Conservation (phyloP, 1,139 yeast genomes). For the Meyerozyma guilliermondii region DNA sequence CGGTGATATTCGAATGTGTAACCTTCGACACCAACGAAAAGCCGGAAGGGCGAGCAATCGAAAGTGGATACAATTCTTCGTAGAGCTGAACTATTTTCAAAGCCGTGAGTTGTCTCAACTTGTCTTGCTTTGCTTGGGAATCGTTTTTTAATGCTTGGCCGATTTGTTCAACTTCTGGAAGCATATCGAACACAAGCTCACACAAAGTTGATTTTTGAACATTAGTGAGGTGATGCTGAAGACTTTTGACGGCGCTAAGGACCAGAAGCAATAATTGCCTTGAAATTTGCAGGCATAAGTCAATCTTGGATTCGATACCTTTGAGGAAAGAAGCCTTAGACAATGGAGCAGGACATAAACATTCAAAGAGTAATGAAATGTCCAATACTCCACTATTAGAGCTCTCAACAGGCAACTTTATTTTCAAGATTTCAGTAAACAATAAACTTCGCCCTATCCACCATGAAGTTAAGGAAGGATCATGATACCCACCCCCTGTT, state of each 20-base stretch:
- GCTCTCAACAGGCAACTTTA: slow-evolving; percentile 42
- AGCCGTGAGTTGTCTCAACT: slow-evolving; percentile 16
- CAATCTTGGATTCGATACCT: slow-evolving; percentile 50
- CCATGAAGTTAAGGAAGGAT: slow-evolving; percentile 70
- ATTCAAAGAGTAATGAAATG: slow-evolving; percentile 36
- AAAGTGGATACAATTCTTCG: slow-evolving; percentile 17
- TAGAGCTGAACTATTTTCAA: slow-evolving; percentile 20
- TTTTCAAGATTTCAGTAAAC: slow-evolving; percentile 50
- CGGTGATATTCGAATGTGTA: not conserved
- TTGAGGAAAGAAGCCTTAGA: slow-evolving; percentile 54
- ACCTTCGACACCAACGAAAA: not conserved
- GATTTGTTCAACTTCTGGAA: slow-evolving; percentile 7
- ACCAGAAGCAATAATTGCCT: slow-evolving; percentile 54
- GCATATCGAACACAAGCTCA: slow-evolving; percentile 23
- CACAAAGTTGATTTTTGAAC: slow-evolving; percentile 18
- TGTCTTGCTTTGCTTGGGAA: slow-evolving; percentile 7
- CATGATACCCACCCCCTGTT: slow-evolving; percentile 56
- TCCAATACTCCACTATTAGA: slow-evolving; percentile 13
- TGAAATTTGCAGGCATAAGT: slow-evolving; percentile 60
- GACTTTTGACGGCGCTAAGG: not conserved
- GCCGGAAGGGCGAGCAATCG: slow-evolving; percentile 8
- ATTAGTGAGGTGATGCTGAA: slow-evolving; percentile 9
- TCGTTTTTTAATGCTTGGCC: not conserved
- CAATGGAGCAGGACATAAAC: slow-evolving; percentile 64
- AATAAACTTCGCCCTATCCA: slow-evolving; percentile 76